These are phyloP conservation scores for Adenanthera pavonina DNA, from an alignment of 306 rosid genomes.

Conservation along the genomic window DNA sequence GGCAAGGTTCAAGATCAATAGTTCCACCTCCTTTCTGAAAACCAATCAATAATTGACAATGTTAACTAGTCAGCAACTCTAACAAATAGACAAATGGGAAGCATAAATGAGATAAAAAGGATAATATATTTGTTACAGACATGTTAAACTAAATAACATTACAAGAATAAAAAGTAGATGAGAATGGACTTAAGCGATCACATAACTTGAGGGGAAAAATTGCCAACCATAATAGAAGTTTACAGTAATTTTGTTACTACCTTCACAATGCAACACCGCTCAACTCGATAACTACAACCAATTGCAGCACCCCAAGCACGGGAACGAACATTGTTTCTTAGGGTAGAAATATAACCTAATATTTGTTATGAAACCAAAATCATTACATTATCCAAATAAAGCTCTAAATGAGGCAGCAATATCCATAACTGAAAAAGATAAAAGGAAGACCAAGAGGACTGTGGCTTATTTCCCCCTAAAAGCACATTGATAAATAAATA, in stretches of 20 bases:
- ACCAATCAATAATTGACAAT: constrained; percentile 19
- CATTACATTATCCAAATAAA: constrained; percentile 36
- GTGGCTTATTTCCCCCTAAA: not conserved
- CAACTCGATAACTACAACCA: constrained; percentile 92
- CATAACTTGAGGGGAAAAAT: constrained; percentile 14
- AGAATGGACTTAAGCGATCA: constrained; percentile 24
- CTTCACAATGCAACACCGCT: constrained; percentile 95
- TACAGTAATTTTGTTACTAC: constrained; percentile 45
- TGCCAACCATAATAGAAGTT: constrained; percentile 17
- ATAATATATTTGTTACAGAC: not conserved
- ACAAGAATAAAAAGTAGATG: constrained; percentile 24
- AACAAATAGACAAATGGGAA: not conserved
- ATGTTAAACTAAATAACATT: constrained; percentile 22
- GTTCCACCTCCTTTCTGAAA: constrained; percentile 94
- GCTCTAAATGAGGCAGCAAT: constrained; percentile 15
- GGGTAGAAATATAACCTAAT: constrained; percentile 85
- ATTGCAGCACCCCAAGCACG: constrained; percentile 99
- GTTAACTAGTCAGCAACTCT: constrained; percentile 16
- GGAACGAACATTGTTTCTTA: constrained; percentile 94
- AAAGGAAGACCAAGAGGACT: constrained; percentile 13
- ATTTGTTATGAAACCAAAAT: constrained; percentile 20
- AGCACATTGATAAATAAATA: not conserved
- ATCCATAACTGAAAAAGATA: constrained; percentile 19
- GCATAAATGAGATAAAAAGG: constrained; percentile 27
- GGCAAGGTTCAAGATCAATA: constrained; percentile 95